Evolutionary conservation across 2,329 filamentous ascomycete species (phyloP).

Genomic region (Arthrinium phaeospermum): DNA sequence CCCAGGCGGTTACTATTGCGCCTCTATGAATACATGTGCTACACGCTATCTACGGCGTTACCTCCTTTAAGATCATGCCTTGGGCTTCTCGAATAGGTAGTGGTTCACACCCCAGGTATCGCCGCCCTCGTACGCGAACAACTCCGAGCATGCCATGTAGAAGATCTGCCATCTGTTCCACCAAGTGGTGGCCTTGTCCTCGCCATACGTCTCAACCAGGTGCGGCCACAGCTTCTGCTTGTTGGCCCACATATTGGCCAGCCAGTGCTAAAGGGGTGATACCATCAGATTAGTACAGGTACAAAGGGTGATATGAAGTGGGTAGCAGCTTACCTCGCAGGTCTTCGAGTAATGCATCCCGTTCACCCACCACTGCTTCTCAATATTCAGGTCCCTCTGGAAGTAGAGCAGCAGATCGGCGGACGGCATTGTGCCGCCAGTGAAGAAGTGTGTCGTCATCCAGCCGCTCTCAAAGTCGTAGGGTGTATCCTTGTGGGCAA

Average conservation of each 20-base stretch:
- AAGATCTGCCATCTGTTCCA: conserved; percentile 76
- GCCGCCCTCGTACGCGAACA: conserved; percentile 69
- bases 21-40: conserved; percentile 7
- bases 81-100: conserved; percentile 67
- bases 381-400: conserved; percentile 64
- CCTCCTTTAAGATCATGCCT: conserved; percentile 21
- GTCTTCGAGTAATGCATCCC: conserved; percentile 72
- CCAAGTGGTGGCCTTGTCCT: conserved; percentile 64
- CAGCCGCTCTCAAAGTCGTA: conserved; percentile 76
- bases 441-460: conserved; percentile 79
- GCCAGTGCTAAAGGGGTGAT: conserved; percentile 57
- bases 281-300: background rate
- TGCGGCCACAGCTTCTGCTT: conserved; percentile 68
- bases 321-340: conserved; percentile 58
- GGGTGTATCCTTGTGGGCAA: conserved; percentile 66
- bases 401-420: conserved; percentile 72
- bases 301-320: background rate
- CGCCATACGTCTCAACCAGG: conserved; percentile 68
- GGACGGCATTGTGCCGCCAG: conserved; percentile 73
- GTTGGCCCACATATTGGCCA: conserved; percentile 62
- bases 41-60: conserved; percentile 16
- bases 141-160: conserved; percentile 72
- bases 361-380: conserved; percentile 74
- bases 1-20: background rate
- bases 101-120: conserved; percentile 73